Base-by-base conservation (phyloP, 306 rosid genomes). In the Chamaecrista fasciculata region DNA sequence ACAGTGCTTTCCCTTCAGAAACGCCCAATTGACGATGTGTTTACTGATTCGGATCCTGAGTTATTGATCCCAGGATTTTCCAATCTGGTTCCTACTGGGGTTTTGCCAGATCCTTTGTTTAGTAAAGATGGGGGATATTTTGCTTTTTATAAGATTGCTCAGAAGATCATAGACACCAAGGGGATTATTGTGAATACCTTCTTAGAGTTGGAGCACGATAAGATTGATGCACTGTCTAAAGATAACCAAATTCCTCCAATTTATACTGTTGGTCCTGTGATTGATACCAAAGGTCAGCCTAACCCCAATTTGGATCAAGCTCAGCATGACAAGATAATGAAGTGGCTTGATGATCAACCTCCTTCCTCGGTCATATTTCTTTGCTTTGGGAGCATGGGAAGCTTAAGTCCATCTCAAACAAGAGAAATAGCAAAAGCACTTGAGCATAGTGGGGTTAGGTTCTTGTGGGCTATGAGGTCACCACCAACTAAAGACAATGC, bases 341-440 rank as follows among this genome's bases (percentile, higher is more conserved):
- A 65, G 53, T 89, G 89, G 89, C 85, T 86, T 12, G 86, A 86
- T 56, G 70, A 76, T 28, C 91, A 23, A 72, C 40, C 2, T 82
- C 89, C 91, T 28, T 74, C 40, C 2, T 82, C 89, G 0, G 88
- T 84, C 37, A 82, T 89, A 47, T 84, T 76, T 59, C 75, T 86
- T 0, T 89, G 96, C 71, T 86, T 89, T 75, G 96, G 96, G 7
- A 89, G 96, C 62, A 57, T 59, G 68, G 92, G 90, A 69, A 67
- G 76, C 49, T 86, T 89, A 53, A 72, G 31, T 28, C 75, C 71
- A 50, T 71, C 78, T 49, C 96, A 86, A 82, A 70, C 83, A 59
- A 84, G 74, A 50, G 88, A 89, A 62, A 82, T 86, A 24, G 90
- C 88, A 26, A 26, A 53, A n/a, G 96, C 69, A 31, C 84, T 89